Evolutionary conservation across 768 basidiomycete species (phyloP), one percentile per base, ranked within the genome.

Genomic region (Dendrothele bispora): DNA sequence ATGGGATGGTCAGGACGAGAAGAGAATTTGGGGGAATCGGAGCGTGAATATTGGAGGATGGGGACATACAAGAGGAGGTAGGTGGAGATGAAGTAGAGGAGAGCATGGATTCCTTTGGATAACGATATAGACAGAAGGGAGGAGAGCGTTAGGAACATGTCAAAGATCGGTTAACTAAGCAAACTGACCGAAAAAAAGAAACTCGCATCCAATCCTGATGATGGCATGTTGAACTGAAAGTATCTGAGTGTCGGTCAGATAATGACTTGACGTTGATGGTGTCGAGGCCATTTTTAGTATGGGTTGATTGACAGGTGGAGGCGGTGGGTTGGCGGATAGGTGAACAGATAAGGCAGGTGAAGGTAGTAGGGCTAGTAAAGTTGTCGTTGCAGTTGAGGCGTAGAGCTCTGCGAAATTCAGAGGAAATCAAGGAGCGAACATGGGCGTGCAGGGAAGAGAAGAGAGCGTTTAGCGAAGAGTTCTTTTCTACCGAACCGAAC

Each of bases 151-250:
- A 39, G 12, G 8, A 11, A 8, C 37, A 20, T 39, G 20, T 11
- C 10, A 11, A 20, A 8, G 12, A 11, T 10, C 20, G 37, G 20
- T 8, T 10, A 39, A 21, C 8, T 8, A 21, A 10, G 20, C 8
- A 39, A 11, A 10, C 39, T n/a, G 15, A 40, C 39, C 39, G 22
- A 40, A 40, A 25, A 40, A 40, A 24, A 40, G 39, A 40, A 40
- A 40, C 24, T 40, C 39, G 39, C 39, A 40, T 8, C 39, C 39
- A 24, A 40, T 40, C 22, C 39, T 10, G 21, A 40, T 40, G 21
- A 40, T n/a, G 24, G 14, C 39, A 40, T 40, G 39, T 7, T 24
- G 39, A 15, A 40, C 6, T 22, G 39, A 5, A 40, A 40, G 39
- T 8, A 22, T n/a, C 8, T 28, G 42, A 30, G 42, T 24, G 11